These are phyloP conservation scores for Lunasporangiospora selenospora DNA, from an alignment of 192 early-diverging fungal genomes.

Conservation along the genomic window DNA sequence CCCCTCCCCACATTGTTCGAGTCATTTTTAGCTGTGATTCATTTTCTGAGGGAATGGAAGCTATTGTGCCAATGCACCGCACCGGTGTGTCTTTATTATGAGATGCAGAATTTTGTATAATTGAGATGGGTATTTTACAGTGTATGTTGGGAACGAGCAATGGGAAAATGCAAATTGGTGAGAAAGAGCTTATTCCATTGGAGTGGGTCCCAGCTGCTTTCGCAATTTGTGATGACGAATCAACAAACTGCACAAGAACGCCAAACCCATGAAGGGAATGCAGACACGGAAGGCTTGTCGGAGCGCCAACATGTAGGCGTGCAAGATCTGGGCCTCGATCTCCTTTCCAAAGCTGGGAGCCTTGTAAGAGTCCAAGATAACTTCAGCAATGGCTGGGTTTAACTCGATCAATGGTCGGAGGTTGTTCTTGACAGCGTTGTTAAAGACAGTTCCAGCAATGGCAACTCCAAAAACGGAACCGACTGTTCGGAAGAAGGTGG, in stretches of 20 bases:
- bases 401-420: slow-evolving; percentile 2
- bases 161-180: too few relatives aligned
- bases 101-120: too few relatives aligned
- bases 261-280: slow-evolving; percentile 54
- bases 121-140: too few relatives aligned
- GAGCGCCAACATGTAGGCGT: slow-evolving; percentile 56
- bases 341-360: slow-evolving; percentile 30
- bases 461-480: slow-evolving; percentile 43
- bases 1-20: too few relatives aligned
- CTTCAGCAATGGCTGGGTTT: slow-evolving; percentile 1
- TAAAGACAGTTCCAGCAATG: slow-evolving; percentile 46
- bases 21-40: too few relatives aligned
- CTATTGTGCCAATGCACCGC: too few relatives aligned
- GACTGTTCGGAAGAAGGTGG: slow-evolving; percentile 64
- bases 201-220: slow-evolving; percentile 11
- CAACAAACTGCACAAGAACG: slow-evolving; percentile 48
- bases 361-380: slow-evolving; percentile 26
- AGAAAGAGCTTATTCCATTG: slow-evolving; percentile 41
- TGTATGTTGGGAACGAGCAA: too few relatives aligned
- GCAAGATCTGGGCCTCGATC: slow-evolving; percentile 38
- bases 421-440: slow-evolving; percentile 45
- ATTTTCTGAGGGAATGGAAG: too few relatives aligned
- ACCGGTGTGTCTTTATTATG: too few relatives aligned
- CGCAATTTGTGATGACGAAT: slow-evolving; percentile 45
- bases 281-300: slow-evolving; percentile 57